Evolutionary conservation across 1,284 basidiomycete genomes (phyloP).

Genomic region (Bjerkandera adusta): DNA sequence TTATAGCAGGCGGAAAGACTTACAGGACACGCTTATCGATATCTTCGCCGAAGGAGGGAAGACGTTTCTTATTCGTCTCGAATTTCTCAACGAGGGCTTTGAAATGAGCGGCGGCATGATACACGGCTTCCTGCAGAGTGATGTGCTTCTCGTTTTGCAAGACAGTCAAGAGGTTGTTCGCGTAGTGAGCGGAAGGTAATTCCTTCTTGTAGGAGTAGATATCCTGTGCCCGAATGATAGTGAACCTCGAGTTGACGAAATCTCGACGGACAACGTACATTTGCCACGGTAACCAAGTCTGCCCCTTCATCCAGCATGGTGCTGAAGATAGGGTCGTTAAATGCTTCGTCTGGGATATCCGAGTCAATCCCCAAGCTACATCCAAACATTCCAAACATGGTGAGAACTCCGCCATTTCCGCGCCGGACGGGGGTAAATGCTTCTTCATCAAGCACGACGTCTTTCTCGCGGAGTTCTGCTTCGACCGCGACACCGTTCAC

Average conservation of each 20-base stretch:
- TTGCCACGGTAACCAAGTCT: conserved; percentile 70
- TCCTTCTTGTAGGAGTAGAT: conserved; percentile 75
- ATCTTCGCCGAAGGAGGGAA: conserved; percentile 51
- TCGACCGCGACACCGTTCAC: conserved; percentile 55
- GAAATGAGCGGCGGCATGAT: conserved; percentile 55
- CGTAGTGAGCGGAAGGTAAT: conserved; percentile 61
- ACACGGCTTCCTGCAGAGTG: conserved; percentile 54
- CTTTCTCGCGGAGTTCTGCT: conserved; percentile 57
- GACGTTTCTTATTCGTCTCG: conserved; percentile 38
- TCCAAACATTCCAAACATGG: conserved; percentile 62
- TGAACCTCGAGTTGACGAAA: neutral
- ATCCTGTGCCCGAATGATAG: conserved; percentile 40
- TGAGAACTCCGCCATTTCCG: conserved; percentile 65
- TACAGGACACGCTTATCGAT: conserved; percentile 45
- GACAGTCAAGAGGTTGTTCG: conserved; percentile 67
- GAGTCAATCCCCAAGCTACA: conserved; percentile 55
- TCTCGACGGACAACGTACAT: conserved; percentile 43
- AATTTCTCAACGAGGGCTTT: conserved; percentile 49
- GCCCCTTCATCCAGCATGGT: conserved; percentile 55
- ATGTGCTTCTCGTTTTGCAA: conserved; percentile 54
- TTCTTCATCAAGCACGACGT: conserved; percentile 48
- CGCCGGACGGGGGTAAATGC: conserved; percentile 55
- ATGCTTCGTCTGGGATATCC: conserved; percentile 62
- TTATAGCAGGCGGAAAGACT: conserved; percentile 24
- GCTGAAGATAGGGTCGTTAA: conserved; percentile 51